These are phyloP conservation scores for Pythium graminicola DNA, from an alignment of 352 stramenopile genomes.

Conservation along the genomic window DNA sequence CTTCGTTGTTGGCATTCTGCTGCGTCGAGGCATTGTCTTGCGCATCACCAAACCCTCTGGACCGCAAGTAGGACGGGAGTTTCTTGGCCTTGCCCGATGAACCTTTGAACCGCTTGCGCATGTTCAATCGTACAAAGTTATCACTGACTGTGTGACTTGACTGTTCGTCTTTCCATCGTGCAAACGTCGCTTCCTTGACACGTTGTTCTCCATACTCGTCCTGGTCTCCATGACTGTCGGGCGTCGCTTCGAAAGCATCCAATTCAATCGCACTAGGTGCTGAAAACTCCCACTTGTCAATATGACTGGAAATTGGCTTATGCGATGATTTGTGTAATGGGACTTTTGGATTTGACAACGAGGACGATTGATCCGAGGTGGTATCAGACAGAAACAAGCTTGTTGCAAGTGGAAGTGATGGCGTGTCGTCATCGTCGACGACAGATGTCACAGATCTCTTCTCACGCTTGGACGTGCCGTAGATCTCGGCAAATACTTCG, in stretches of 20 bases:
- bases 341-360: not conserved
- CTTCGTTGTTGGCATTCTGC: slow-evolving; percentile 17
- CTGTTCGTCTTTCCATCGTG: slow-evolving; percentile 55
- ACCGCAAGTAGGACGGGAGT: slow-evolving; percentile 54
- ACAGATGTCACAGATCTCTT: not conserved
- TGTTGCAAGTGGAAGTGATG: slow-evolving; percentile 15
- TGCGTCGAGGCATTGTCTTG: slow-evolving; percentile 18
- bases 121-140: slow-evolving; percentile 78
- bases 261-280: slow-evolving; percentile 11
- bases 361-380: not conserved
- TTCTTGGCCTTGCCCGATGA: slow-evolving; percentile 64
- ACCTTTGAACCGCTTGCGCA: slow-evolving; percentile 68
- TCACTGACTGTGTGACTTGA: slow-evolving; percentile 44
- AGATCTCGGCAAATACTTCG: slow-evolving; percentile 25
- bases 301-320: not conserved
- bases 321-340: not conserved
- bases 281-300: slow-evolving; percentile 16
- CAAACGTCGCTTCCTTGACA: slow-evolving; percentile 24
- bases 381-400: slow-evolving; percentile 11
- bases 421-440: slow-evolving; percentile 2
- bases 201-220: not conserved
- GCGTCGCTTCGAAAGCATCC: slow-evolving; percentile 17
- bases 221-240: not conserved
- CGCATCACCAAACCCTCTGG: slow-evolving; percentile 18
- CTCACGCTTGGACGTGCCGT: slow-evolving; percentile 12